Conservation (phyloP, 2,329 filamentous ascomycete species). For the Whalleya microplaca region DNA sequence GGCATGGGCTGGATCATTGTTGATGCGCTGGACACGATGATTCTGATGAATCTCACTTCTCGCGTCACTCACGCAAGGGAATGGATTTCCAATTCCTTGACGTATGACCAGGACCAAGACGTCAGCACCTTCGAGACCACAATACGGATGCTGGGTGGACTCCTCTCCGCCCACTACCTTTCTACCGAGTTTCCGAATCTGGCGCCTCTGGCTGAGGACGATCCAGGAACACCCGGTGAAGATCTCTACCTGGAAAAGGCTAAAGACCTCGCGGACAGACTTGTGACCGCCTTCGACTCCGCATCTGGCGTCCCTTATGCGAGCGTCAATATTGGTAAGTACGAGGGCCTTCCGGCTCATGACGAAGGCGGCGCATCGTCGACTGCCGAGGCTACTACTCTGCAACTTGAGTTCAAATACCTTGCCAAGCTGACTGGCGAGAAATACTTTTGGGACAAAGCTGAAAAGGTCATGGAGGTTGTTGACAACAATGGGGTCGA, state of each 20-base stretch:
- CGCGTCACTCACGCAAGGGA: constrained; percentile 82
- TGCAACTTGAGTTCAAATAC: constrained; percentile 98
- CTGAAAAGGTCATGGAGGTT: constrained; percentile 88
- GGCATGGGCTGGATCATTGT: constrained; percentile 98
- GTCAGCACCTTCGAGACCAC: constrained; percentile 98
- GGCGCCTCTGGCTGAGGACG: constrained; percentile 73
- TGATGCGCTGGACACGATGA: constrained; percentile 93
- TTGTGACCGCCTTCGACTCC: constrained; percentile 87
- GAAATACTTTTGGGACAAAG: constrained; percentile 87
- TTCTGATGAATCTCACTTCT: constrained; percentile 95
- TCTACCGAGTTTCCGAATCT: constrained; percentile 81
- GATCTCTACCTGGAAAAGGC: constrained; percentile 97
- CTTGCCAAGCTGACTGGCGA: constrained; percentile 93
- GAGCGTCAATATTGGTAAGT: constrained; percentile 83
- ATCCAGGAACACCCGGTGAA: constrained; percentile 74
- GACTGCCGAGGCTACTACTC: constrained; percentile 87
- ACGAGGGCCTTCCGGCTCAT: constrained; percentile 78
- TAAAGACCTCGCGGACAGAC: constrained; percentile 84
- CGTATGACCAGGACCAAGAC: constrained; percentile 90
- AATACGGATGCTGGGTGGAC: constrained; percentile 92
- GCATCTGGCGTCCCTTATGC: constrained; percentile 85
- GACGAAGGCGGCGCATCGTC: constrained; percentile 86
- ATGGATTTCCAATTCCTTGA: constrained; percentile 81
- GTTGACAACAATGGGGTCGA: constrained; percentile 79
- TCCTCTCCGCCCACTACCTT: constrained; percentile 94